phyloP scores from a whole-genome alignment of 441 rosid genomes.

The Pelargonium myrrhifolium region DNA sequence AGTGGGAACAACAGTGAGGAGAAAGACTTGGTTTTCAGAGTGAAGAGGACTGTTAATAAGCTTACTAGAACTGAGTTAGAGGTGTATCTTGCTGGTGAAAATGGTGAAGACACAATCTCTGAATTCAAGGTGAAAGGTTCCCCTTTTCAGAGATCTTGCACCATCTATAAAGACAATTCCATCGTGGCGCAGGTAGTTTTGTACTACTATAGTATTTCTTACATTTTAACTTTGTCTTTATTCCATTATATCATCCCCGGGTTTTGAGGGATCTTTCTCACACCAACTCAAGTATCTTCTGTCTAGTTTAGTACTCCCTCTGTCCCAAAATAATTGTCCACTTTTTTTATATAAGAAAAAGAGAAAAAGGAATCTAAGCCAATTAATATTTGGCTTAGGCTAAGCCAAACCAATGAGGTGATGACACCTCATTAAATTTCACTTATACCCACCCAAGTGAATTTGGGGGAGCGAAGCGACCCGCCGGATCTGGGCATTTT shows the following conservation, averaged over 20 bases:
- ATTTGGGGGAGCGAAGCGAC: too few species aligned
- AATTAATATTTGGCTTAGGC: too few species aligned
- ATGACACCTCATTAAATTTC: too few species aligned
- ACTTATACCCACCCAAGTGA: too few species aligned
- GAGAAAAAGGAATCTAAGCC: too few species aligned
- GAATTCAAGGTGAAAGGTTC: constrained; percentile 52
- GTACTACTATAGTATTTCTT: neutral
- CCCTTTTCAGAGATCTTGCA: constrained; percentile 69
- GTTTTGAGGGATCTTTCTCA: too few species aligned
- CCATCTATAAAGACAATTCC: constrained; percentile 47
- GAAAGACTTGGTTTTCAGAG: constrained; percentile 44
- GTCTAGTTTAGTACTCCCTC: too few species aligned
- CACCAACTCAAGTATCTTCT: too few species aligned
- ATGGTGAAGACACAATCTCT: constrained; percentile 23
- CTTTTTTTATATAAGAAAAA: too few species aligned
- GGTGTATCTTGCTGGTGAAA: constrained; percentile 34
- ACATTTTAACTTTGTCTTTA: neutral
- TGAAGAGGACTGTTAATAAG: constrained; percentile 39
- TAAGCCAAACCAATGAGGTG: too few species aligned
- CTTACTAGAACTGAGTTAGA: constrained; percentile 47
- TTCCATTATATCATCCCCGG: neutral
- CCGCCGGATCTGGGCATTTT: too few species aligned
- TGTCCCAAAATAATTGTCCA: too few species aligned
- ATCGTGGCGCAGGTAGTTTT: constrained; percentile 63
- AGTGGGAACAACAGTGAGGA: constrained; percentile 34